Evolutionary conservation across 1,139 yeast genomes (phyloP).

Genomic region (Diutina pseudorugosa): DNA sequence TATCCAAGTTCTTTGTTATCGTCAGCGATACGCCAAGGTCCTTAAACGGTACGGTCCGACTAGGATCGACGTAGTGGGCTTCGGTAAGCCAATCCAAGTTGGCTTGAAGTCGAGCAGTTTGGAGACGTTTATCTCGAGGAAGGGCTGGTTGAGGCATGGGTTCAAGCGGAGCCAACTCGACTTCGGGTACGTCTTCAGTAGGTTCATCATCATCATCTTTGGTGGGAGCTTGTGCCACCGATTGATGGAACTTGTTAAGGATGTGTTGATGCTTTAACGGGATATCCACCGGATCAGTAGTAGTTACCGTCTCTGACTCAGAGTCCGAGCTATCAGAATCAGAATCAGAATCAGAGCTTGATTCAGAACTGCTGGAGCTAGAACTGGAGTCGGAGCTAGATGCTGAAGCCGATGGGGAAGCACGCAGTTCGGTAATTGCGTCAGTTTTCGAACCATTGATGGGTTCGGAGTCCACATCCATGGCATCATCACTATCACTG

Average conservation of each 20-base stretch:
- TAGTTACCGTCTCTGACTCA: background rate
- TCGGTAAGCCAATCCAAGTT: constrained; percentile 54
- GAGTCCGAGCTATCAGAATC: background rate
- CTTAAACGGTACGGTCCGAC: constrained; percentile 25
- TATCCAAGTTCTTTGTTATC: constrained; percentile 34
- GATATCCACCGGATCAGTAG: background rate
- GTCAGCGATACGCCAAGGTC: constrained; percentile 29
- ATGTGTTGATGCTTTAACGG: background rate
- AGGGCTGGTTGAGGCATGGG: constrained; percentile 79
- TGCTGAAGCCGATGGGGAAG: no score
- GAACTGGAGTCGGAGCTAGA: no score
- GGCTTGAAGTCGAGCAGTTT: constrained; percentile 26
- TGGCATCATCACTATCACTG: background rate
- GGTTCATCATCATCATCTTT: no score
- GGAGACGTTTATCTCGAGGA: constrained; percentile 36
- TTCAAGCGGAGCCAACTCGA: constrained; percentile 20
- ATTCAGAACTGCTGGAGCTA: no score
- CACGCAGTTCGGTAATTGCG: no score
- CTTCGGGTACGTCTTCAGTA: background rate
- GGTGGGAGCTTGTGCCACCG: background rate
- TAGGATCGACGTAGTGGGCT: constrained; percentile 46
- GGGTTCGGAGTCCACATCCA: constrained; percentile 7
- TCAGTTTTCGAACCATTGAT: no score
- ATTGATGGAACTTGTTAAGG: background rate
- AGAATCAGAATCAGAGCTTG: background rate